These are phyloP conservation scores for Lachnellula cervina DNA, from an alignment of 2,329 filamentous ascomycete species.

Conservation along the genomic window DNA sequence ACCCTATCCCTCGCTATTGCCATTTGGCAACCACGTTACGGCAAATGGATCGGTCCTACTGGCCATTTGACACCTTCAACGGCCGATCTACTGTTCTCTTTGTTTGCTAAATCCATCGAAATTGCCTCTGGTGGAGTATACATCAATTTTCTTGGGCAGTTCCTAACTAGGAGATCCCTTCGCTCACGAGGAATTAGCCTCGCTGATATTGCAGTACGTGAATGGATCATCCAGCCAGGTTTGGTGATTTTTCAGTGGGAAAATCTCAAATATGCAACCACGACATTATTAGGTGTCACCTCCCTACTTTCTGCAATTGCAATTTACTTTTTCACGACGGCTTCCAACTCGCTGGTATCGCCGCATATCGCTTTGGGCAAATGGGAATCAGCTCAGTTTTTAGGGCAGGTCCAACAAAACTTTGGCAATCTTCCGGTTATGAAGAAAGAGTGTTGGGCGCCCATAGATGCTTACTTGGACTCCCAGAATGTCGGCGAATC, in stretches of 20 bases:
- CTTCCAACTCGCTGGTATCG: conserved; percentile 7
- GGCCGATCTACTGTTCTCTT: conserved; percentile 3
- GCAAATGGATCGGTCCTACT: conserved; percentile 7
- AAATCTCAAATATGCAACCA: conserved; percentile 6
- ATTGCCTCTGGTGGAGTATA: conserved; percentile 6
- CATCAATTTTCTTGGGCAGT: conserved; percentile 8
- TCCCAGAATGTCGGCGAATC: conserved; percentile 5
- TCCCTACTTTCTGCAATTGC: conserved; percentile 4
- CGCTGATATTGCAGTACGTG: conserved; percentile 4
- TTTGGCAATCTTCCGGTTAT: conserved; percentile 7
- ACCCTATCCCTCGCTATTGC: conserved; percentile 6
- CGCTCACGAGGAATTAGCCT: conserved; percentile 3
- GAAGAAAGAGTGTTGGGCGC: conserved; percentile 5
- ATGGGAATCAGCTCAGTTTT: conserved; percentile 3
- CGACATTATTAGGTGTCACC: conserved; percentile 3
- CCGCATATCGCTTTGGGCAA: conserved; percentile 2
- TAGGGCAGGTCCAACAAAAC: not conserved
- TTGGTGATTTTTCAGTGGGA: conserved; percentile 4
- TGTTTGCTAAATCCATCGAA: conserved; percentile 8
- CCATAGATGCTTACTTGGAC: conserved; percentile 4
- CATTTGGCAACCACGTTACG: conserved; percentile 7
- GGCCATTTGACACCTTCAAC: conserved; percentile 4
- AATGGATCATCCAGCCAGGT: conserved; percentile 5
- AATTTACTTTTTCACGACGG: conserved; percentile 5
- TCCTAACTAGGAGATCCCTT: conserved; percentile 7